Percentiles rank a stretch among this genome's conserved stretches.
These are phyloP conservation scores for Rhododendron williamsianum DNA, from an alignment of 148 eudicot species.

Conservation along the genomic window DNA sequence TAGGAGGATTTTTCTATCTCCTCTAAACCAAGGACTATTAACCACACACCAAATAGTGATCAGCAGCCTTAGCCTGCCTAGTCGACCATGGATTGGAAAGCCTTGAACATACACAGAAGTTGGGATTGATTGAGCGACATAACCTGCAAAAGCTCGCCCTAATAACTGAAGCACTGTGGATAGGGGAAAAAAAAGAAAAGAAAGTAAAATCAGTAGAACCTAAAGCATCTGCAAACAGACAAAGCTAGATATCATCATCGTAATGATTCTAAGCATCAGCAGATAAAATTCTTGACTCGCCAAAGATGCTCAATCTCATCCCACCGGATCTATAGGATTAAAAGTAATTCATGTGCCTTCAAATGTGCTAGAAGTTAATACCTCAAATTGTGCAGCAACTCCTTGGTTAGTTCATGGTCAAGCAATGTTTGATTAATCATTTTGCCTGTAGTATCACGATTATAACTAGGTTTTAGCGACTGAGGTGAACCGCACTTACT, in stretches of 20 bases:
- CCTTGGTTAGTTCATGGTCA: neutral
- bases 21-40: neutral
- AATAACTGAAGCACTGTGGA: neutral
- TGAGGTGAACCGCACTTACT: neutral
- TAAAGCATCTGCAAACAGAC: neutral
- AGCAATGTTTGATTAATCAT: neutral
- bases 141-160: neutral
- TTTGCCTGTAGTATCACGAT: neutral
- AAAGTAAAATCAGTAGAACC: neutral
- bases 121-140: neutral
- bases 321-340: neutral
- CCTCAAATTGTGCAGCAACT: neutral
- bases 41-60: neutral
- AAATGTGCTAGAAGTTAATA: neutral
- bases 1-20: neutral
- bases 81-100: neutral
- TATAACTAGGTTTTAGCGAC: neutral
- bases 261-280: neutral
- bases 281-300: neutral
- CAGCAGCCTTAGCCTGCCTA: neutral
- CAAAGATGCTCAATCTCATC: neutral
- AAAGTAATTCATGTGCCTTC: neutral
- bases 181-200: neutral
- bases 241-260: neutral
- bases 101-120: neutral